These are phyloP conservation scores for Sordariomycetes sp. DNA, from an alignment of 2,329 filamentous ascomycete genomes.

Conservation along the genomic window DNA sequence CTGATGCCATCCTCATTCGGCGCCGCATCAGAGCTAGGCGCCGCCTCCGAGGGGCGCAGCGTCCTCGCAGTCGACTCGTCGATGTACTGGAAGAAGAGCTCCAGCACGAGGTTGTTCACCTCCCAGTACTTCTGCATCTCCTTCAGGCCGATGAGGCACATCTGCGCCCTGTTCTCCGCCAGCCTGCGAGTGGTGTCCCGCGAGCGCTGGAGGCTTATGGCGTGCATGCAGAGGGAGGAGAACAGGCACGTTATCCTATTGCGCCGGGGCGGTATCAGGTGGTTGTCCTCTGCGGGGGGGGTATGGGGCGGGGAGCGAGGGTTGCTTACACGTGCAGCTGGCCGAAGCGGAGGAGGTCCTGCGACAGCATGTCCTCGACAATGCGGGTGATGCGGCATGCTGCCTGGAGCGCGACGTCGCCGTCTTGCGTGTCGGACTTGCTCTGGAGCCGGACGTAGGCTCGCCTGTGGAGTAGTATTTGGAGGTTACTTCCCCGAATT, in stretches of 20 bases:
- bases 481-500: constrained; percentile 19
- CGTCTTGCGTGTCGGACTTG: constrained; percentile 17
- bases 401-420: constrained; percentile 29
- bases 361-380: constrained; percentile 33
- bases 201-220: constrained; percentile 27
- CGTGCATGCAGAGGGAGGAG: constrained; percentile 35
- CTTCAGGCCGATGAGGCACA: constrained; percentile 33
- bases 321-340: neutral
- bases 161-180: constrained; percentile 34
- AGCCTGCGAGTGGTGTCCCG: constrained; percentile 26
- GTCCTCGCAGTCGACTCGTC: constrained; percentile 30
- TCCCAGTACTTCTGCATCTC: constrained; percentile 39
- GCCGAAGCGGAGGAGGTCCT: constrained; percentile 26
- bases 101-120: constrained; percentile 33
- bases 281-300: too few relatives aligned
- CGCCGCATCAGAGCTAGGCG: neutral
- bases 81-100: constrained; percentile 35
- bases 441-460: constrained; percentile 23
- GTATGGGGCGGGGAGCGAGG: too few relatives aligned
- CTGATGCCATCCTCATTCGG: neutral
- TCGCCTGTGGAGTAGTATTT: constrained; percentile 31
- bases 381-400: constrained; percentile 33
- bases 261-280: neutral
- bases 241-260: constrained; percentile 1
- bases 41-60: constrained; percentile 11